phyloP scores from a whole-genome alignment of 2,329 filamentous ascomycete genomes.

The Gaeumannomyces tritici region DNA sequence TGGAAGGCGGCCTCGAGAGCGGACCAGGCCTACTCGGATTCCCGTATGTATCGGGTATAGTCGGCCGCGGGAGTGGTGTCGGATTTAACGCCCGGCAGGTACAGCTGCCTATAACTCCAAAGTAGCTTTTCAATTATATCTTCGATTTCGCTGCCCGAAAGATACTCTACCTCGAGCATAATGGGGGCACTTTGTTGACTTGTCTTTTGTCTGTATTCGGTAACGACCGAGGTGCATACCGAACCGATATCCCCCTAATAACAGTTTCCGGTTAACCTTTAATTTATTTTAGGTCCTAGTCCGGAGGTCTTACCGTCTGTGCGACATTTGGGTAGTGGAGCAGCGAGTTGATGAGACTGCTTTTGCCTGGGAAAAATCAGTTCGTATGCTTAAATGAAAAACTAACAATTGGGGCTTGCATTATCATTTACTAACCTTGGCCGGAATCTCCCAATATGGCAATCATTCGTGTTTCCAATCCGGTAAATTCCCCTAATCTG shows the following conservation, averaged over 20 bases:
- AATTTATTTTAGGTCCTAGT: background rate
- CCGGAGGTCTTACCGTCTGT: conserved; percentile 9
- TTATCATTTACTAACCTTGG: background rate
- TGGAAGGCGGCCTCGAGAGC: conserved; percentile 23
- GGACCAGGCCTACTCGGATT: conserved; percentile 31
- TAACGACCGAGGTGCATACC: conserved; percentile 23
- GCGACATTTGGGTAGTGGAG: conserved; percentile 20
- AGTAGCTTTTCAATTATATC: conserved; percentile 20
- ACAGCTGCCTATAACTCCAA: conserved; percentile 21
- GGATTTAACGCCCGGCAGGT: conserved; percentile 13
- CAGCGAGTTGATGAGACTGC: conserved; percentile 24
- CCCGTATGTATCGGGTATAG: conserved; percentile 14
- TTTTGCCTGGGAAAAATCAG: conserved; percentile 14
- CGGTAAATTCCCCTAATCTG: background rate
- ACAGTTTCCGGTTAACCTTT: background rate
- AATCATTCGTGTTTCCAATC: background rate
- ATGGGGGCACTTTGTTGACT: conserved; percentile 14
- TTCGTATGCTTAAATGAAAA: conserved; percentile 8
- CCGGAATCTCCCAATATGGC: conserved; percentile 1
- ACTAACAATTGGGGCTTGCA: background rate
- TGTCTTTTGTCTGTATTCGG: conserved; percentile 21
- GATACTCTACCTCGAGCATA: conserved; percentile 21
- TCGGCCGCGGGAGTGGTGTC: conserved; percentile 13
- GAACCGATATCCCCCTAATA: conserved; percentile 18
- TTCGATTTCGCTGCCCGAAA: conserved; percentile 15